Base-by-base conservation (phyloP, 768 basidiomycete species). In the Mrakia blollopis region DNA sequence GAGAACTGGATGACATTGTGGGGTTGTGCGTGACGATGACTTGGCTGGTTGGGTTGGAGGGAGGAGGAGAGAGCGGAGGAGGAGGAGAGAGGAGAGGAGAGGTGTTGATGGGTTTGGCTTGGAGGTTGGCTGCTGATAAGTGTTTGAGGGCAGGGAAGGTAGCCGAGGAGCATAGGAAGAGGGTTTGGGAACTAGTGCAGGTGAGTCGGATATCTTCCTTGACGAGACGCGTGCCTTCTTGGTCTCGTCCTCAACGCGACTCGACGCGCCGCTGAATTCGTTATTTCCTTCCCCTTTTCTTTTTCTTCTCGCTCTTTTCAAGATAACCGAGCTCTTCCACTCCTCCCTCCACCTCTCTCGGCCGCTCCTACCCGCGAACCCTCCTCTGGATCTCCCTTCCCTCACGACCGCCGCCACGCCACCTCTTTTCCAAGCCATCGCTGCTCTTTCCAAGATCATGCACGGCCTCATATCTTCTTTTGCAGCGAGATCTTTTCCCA, bases 111-210 rank as follows among this genome's bases (percentile, higher is more conserved):
- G 62, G 62, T 30, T 25, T 63, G 30, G 62, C 62, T 11, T 63
- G 62, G 62, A 32, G 62, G 32, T 21, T 63, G 18, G 62, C 62
- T 16, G 18, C 62, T 21, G 62, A 63, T 23, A 30, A 21, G 32
- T 63, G 62, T 37, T 16, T 63, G n/a, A 32, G 62, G 35, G n/a
- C 11, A 14, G 62, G 62, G 11, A 32, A 32, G 32, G 62, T 35
- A 7, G 62, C 14, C 4, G 62, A 63, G 62, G 62, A 63, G 30
- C 35, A 32, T 6, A 30, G 62, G 62, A 63, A 63, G 21, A 6
- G 62, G 10, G 62, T 63, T 37, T 63, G 62, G 62, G 62, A 63
- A 32, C 62, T 63, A 32, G 62, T 63, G 30, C 62, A 63, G 62
- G 62, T 63, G n/a, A 63, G 30, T 63, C 32, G 11, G 7, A 14